A percentile compares a stretch with the other conserved stretches of the same genome.
phyloP scores from a whole-genome alignment of 345 rosid genomes.

The Geranium brycei region DNA sequence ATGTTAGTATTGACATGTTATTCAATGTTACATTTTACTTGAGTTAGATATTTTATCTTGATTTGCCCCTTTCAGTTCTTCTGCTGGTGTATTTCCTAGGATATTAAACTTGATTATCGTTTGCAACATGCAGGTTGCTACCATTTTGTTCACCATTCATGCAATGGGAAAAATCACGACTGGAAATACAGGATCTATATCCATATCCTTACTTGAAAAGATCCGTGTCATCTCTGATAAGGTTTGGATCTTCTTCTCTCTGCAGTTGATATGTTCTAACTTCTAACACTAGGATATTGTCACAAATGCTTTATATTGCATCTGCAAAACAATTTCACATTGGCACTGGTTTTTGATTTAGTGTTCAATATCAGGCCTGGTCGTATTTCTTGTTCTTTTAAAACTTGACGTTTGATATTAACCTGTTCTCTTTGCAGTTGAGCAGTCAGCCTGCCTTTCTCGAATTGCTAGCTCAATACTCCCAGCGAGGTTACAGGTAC shows the following conservation, averaged over 20 bases:
- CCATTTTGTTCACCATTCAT: conserved; percentile 51
- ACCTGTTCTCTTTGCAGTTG: conserved; percentile 41
- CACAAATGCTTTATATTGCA: background rate
- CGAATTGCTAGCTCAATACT: conserved; percentile 54
- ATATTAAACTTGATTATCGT: background rate
- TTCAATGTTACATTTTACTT: too few species aligned
- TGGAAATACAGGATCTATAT: conserved; percentile 53
- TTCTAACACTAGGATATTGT: background rate
- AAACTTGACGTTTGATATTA: conserved; percentile 8
- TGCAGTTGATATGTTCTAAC: background rate
- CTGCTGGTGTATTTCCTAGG: background rate
- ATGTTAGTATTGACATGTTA: background rate
- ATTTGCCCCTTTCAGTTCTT: background rate
- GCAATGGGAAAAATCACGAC: conserved; percentile 50
- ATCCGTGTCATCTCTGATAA: conserved; percentile 29
- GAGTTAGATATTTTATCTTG: background rate
- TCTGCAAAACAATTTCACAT: too few species aligned
- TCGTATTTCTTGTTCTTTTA: background rate
- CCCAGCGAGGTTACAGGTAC: conserved; percentile 68
- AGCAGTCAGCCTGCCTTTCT: conserved; percentile 61
- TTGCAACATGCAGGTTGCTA: conserved; percentile 48
- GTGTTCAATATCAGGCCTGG: background rate
- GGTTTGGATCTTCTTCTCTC: conserved; percentile 26
- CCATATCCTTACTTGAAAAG: conserved; percentile 51
- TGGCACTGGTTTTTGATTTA: background rate